Percentiles rank a stretch among this genome's conserved stretches.
Conservation (phyloP, 169 alveolate species). For the Eimeria praecox region DNA sequence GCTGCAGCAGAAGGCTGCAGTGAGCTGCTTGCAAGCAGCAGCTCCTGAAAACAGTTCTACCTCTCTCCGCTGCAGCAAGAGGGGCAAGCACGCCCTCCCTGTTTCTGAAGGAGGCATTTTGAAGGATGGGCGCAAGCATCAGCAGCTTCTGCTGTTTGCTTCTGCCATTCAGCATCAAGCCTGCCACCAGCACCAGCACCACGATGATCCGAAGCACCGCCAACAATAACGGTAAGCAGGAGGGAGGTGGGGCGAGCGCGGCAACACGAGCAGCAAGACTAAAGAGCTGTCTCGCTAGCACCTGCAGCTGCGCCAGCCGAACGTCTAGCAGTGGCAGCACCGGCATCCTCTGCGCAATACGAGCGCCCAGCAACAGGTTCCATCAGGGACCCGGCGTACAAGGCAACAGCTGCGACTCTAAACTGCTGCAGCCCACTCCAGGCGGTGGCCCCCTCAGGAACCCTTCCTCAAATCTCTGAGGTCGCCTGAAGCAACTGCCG, state of each 20-base stretch:
- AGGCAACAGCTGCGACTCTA: background rate
- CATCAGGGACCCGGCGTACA: background rate
- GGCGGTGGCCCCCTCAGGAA: background rate
- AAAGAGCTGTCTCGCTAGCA: background rate
- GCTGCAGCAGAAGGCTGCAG: background rate
- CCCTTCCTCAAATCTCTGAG: background rate
- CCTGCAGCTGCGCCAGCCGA: background rate
- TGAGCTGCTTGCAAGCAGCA: background rate
- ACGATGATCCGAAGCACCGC: background rate
- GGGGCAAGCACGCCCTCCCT: background rate
- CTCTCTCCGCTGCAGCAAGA: background rate
- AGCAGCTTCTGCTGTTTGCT: constrained; percentile 23
- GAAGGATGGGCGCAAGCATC: background rate
- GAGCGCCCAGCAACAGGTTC: background rate
- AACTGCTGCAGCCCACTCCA: constrained; percentile 44
- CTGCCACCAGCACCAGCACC: constrained; percentile 1
- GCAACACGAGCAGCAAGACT: background rate
- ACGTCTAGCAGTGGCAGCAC: background rate
- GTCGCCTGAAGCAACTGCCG: constrained; percentile 6
- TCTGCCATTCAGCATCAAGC: background rate
- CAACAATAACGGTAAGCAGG: background rate
- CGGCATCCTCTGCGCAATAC: background rate
- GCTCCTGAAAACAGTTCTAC: background rate
- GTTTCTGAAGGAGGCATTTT: background rate
- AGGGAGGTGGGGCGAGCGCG: background rate